Base-by-base conservation (phyloP, 2,329 filamentous ascomycete genomes). In the Trichoderma sp. region DNA sequence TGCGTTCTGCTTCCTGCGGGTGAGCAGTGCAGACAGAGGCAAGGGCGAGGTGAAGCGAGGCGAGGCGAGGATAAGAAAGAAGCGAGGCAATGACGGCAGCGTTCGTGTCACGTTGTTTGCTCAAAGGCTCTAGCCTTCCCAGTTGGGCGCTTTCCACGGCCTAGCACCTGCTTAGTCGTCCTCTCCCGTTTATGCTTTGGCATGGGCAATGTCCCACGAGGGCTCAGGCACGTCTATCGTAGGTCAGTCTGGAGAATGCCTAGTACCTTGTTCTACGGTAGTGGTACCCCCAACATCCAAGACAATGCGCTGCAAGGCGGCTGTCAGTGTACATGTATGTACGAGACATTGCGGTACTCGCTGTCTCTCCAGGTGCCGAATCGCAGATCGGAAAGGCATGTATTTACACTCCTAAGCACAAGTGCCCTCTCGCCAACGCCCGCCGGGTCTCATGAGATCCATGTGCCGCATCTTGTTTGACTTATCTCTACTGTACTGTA, bases 181-280 rank as follows among this genome's bases (percentile, higher is more conserved):
- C n/a, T 43, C 34, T 67, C 36, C 23, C 23, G 32, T 26, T 15
- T 30, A 23, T 34, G 23, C 59, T 63, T 28, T 47, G 59, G 59
- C 59, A 43, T 47, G 28, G 63, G 47, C 63, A 57, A 57, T 58
- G 65, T 59, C 55, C 65, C 65, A 68, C 65, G 65, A 59, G 65
- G 65, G 53, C 65, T 59, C 55, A 20, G 17, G 36, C 65, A 47
- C 34, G 55, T 50, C 32, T 68, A 23, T 68, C 55, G 65, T 68
- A 59, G 65, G 65, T 26, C 55, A 26, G 65, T 4, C 55, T n/a
- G 11, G 6, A 17, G 2, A 28, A 55, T 43, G 17, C 17, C 15
- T 2, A 43, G n/a, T 50, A 68, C 65, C 65, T 26, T 28, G 23
- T 23, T 43, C 28, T 17, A 11, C 13, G 15, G 65, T 68, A 68